These are phyloP conservation scores for Ophiostoma populinum DNA, from an alignment of 2,329 filamentous ascomycete genomes.

Conservation along the genomic window DNA sequence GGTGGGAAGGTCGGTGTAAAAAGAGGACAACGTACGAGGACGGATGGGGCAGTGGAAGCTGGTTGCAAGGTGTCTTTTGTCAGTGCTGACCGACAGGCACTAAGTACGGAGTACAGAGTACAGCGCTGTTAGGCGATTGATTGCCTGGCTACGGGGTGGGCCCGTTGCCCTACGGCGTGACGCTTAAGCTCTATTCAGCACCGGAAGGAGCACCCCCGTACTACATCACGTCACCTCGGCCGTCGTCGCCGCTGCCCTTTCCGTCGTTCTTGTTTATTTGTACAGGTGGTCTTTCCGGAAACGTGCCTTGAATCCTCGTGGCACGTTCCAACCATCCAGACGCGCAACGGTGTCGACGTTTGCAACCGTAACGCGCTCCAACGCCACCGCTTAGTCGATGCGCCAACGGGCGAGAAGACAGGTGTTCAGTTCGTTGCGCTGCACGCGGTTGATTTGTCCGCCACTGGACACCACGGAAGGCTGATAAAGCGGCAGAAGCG, in stretches of 20 bases:
- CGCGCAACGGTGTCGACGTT: no score
- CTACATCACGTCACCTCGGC: conserved; percentile 14
- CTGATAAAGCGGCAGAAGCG: conserved; percentile 8
- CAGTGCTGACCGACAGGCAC: neutral
- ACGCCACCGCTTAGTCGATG: no score
- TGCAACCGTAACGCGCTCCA: no score
- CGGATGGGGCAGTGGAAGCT: neutral
- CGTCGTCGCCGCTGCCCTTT: conserved; percentile 21
- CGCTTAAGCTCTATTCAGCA: no score
- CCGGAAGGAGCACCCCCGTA: no score
- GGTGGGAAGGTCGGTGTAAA: neutral
- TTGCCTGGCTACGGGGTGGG: no score
- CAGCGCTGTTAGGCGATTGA: neutral
- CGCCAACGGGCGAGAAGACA: no score
- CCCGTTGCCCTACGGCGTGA: no score
- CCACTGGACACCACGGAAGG: no score
- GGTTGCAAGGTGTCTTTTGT: conserved; percentile 8
- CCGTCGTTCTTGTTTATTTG: conserved; percentile 25
- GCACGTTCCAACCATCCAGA: no score
- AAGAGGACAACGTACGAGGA: neutral
- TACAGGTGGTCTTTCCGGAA: conserved; percentile 21
- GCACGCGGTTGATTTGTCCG: no score
- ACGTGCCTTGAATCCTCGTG: conserved; percentile 20
- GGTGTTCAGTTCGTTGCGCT: conserved; percentile 11
- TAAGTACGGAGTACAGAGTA: no score